Evolutionary conservation across 352 stramenopile species (phyloP).

Genomic region (Thalassiosira sp.): DNA sequence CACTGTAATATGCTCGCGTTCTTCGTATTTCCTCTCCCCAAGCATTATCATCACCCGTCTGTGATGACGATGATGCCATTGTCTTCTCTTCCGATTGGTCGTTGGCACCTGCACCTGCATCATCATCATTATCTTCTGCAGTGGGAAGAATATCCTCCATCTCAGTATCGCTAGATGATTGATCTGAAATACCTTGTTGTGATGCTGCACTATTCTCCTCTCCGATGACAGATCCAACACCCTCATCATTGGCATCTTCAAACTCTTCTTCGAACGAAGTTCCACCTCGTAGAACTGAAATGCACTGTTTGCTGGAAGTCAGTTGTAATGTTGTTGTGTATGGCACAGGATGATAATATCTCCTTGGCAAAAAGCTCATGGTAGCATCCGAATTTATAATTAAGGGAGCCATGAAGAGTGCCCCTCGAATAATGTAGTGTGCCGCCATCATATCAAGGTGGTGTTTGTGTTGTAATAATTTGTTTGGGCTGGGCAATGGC

Average conservation of each 20-base stretch:
- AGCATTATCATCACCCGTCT: background rate
- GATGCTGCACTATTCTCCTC: background rate
- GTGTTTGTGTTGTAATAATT: too few relatives aligned
- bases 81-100: background rate
- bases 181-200: too few relatives aligned
- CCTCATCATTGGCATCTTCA: background rate
- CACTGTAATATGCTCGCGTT: conserved; percentile 26
- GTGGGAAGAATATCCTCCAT: background rate
- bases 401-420: background rate
- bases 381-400: background rate
- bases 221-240: background rate
- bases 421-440: background rate
- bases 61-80: background rate
- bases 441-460: background rate
- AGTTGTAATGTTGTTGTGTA: background rate
- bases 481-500: too few relatives aligned
- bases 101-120: background rate
- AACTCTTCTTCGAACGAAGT: background rate
- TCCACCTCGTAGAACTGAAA: conserved; percentile 8
- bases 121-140: background rate
- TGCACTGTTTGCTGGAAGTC: background rate
- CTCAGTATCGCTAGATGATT: too few relatives aligned
- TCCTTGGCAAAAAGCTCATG: background rate
- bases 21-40: conserved; percentile 36
- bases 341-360: background rate